Percentiles rank a stretch among this genome's conserved stretches.
phyloP scores from a whole-genome alignment of 768 basidiomycete genomes.

The Macrolepiota fuliginosa region DNA sequence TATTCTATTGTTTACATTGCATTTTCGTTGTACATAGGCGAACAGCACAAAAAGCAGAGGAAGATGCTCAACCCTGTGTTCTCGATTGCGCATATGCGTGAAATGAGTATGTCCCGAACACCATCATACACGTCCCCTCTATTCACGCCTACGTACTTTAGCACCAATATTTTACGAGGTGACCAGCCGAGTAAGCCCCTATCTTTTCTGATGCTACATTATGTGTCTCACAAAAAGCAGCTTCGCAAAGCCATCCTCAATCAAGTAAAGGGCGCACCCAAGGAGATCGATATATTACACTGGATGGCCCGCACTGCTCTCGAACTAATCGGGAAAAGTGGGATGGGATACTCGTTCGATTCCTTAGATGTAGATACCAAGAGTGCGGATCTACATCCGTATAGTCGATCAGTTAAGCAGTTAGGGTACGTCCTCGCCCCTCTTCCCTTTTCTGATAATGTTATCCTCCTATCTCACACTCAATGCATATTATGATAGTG shows the following conservation, averaged over 20 bases:
- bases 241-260: constrained; percentile 22
- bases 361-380: constrained; percentile 26
- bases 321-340: constrained; percentile 50
- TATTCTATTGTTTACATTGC: neutral
- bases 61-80: constrained; percentile 47
- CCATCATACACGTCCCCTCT: neutral
- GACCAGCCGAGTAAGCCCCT: constrained; percentile 20
- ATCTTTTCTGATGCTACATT: neutral
- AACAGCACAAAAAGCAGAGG: constrained; percentile 38
- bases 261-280: constrained; percentile 26
- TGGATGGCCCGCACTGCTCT: constrained; percentile 44
- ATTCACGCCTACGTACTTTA: constrained; percentile 10
- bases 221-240: constrained; percentile 15
- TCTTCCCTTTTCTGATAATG: constrained; percentile 2
- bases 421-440: constrained; percentile 23
- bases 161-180: constrained; percentile 35
- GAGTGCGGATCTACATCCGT: constrained; percentile 19
- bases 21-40: constrained; percentile 25
- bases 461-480: neutral
- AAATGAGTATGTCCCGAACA: constrained; percentile 20
- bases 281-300: constrained; percentile 30
- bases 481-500: neutral
- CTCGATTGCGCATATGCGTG: constrained; percentile 37
- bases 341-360: constrained; percentile 44
- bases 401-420: constrained; percentile 25